A percentile compares a stretch with the other conserved stretches of the same genome.
Evolutionary conservation across 768 basidiomycete species (phyloP).

Genomic region (Lyophyllum atratum): DNA sequence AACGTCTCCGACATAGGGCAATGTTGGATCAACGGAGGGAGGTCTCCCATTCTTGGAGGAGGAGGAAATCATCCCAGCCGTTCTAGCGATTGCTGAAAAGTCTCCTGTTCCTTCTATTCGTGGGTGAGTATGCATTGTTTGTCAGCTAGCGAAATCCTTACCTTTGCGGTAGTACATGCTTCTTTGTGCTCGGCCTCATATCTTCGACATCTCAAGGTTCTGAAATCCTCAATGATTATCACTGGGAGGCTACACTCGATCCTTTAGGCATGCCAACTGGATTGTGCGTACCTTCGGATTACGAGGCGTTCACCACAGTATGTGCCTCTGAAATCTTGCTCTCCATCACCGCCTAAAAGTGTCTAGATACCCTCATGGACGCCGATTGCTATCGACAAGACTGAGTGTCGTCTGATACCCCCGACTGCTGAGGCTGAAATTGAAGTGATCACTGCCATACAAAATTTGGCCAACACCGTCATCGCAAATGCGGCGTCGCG

Average conservation of each 20-base stretch:
- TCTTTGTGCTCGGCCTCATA: conserved; percentile 91
- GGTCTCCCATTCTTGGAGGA: conserved; percentile 96
- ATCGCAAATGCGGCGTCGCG: conserved; percentile 94
- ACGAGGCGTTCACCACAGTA: conserved; percentile 80
- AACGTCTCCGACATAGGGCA: conserved; percentile 59
- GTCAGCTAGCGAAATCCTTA: neutral
- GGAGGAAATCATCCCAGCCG: conserved; percentile 88
- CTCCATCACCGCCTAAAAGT: neutral
- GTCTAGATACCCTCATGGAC: conserved; percentile 75
- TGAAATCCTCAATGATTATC: conserved; percentile 89
- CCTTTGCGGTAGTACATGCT: conserved; percentile 72
- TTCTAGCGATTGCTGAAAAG: conserved; percentile 89
- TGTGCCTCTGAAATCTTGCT: conserved; percentile 25
- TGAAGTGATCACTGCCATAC: conserved; percentile 86
- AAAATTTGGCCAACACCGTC: conserved; percentile 93
- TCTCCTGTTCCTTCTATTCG: conserved; percentile 88
- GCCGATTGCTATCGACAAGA: conserved; percentile 36
- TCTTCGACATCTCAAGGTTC: conserved; percentile 91
- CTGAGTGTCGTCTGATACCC: conserved; percentile 55
- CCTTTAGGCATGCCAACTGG: conserved; percentile 88
- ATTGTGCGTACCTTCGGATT: conserved; percentile 84
- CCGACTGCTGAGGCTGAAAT: conserved; percentile 71
- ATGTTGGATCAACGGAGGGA: conserved; percentile 86
- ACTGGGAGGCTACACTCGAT: conserved; percentile 90
- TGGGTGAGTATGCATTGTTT: conserved; percentile 60